A percentile compares a stretch with the other conserved stretches of the same genome.
Evolutionary conservation across 2,329 filamentous ascomycete species (phyloP).

Genomic region (Cladorrhinum sp.): DNA sequence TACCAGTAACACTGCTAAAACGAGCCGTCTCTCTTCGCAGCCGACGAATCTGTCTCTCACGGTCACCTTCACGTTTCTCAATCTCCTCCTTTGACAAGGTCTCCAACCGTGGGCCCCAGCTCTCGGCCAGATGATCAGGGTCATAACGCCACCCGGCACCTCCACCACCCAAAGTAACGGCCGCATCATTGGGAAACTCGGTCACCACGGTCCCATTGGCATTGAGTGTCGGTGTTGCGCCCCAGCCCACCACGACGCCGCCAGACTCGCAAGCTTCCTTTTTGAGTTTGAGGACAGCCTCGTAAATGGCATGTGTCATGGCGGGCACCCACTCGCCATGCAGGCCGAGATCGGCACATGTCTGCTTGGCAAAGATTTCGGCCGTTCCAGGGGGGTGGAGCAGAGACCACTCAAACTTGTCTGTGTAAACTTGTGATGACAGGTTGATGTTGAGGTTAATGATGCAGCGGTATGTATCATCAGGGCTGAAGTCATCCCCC

Average conservation of each 20-base stretch:
- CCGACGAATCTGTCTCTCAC: constrained; percentile 84
- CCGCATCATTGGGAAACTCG: constrained; percentile 86
- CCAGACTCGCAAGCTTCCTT: constrained; percentile 95
- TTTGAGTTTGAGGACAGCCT: constrained; percentile 86
- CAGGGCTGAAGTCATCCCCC: constrained; percentile 72
- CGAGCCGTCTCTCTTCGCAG: constrained; percentile 86
- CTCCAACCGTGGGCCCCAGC: constrained; percentile 82
- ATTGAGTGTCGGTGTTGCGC: constrained; percentile 34
- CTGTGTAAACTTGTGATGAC: constrained; percentile 85
- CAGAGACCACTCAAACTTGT: constrained; percentile 97
- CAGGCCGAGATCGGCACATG: constrained; percentile 87
- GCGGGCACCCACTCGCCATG: constrained; percentile 90
- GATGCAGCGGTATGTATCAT: constrained; percentile 92
- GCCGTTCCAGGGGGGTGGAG: constrained; percentile 88
- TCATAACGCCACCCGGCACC: constrained; percentile 91
- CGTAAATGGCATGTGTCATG: constrained; percentile 95
- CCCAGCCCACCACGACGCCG: constrained; percentile 73
- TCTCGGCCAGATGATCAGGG: constrained; percentile 78
- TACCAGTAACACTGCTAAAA: constrained; percentile 82
- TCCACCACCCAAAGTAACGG: constrained; percentile 37
- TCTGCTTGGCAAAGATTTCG: constrained; percentile 87
- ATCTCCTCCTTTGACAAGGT: constrained; percentile 91
- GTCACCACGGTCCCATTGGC: constrained; percentile 45
- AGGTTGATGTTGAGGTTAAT: constrained; percentile 89
- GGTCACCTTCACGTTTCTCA: constrained; percentile 91